Base-by-base conservation (phyloP, 2,329 filamentous ascomycete species). In the Aspergillus neoniger region DNA sequence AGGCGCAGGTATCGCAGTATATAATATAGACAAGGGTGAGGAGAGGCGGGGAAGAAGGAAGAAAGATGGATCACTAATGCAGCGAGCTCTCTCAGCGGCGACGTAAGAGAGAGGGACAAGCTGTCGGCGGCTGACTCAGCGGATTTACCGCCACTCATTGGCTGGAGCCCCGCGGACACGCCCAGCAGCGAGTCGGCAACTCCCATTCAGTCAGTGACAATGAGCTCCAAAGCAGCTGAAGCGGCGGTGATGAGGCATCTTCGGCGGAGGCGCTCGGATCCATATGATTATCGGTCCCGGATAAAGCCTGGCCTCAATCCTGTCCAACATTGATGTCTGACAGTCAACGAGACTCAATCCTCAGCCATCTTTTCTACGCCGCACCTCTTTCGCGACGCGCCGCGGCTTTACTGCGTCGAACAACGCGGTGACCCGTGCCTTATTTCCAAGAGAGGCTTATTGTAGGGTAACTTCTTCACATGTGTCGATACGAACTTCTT, bases 401-500 rank as follows among this genome's bases (percentile, higher is more conserved):
- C 64, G 63, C 63, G 57, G 50, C 53, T 58, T 52, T 30, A 53
- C 53, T 57, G 50, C 30, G n/a, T 21, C 14, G 39, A 30, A 25
- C 8, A n/a, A 47, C 39, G 39, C n/a, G 53, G 39, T 30, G 23
- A 23, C 38, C 17, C 10, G 38, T 43, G 17, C 21, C 28, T 30
- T 21, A 23, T 38, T 50, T 25, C 2, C 2, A 28, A 23, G 50
- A 55, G 59, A 41, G 43, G 48, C 50, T 54, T 57, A 30, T 51
- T 47, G 21, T 43, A 41, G 52, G 17, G 54, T 50, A 25, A 39
- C 36, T 30, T 43, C 55, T 60, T 69, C 74, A 68, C 67, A 80
- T 80, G 78, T 80, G 78, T 74, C 77, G 78, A n/a, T 78, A 78
- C 63, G 78, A 80, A 67, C 69, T 80, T 52, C 67, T 80, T 53